Base-by-base conservation (phyloP, 371 early-diverging fungal genomes). In the Mortierella polycephala region DNA sequence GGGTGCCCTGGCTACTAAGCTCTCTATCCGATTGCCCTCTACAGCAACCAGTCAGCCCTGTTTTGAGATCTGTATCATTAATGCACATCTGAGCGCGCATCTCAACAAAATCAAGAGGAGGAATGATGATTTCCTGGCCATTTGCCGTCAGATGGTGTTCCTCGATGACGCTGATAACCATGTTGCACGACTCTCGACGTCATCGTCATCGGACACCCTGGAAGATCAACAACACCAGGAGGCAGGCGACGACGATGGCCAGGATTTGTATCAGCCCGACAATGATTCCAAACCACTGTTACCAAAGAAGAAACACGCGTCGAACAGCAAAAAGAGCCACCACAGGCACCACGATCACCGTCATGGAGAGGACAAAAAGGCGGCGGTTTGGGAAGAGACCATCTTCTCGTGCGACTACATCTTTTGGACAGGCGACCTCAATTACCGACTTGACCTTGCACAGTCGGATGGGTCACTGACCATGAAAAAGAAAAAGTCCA, bases 381-480 rank as follows among this genome's bases (percentile, higher is more conserved):
- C 39, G 10, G 54, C 45, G n/a, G 58, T 30, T 12, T 62, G 75
- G 70, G 74, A 73, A 20, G 69, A 74, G 41, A 66, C 74, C 40
- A 83, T 90, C 54, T 71, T 87, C 72, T 91, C 81, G 14, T 86
- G 81, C 70, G 88, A 91, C 70, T 84, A 83, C 68, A 68, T 84
- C 14, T 91, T 92, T 59, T 90, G 88, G 85, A 74, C 89, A 49
- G 93, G 93, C 13, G 93, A 92, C 61, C 74, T 91, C 55, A 92
- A 92, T 69, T 92, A 92, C 74, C 85, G 93, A 9, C 81, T 91
- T 12, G 82, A 81, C n/a, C 65, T 88, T n/a, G 59, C 73, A 1
- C 65, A 84, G 37, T 85, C 83, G 0, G 84, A 84, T 51, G 60
- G 72, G n/a, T 65, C 86, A 5, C 49, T 86, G 18, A 60, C 50